Base-by-base conservation (phyloP, 345 rosid genomes). In the Geranium brycei region DNA sequence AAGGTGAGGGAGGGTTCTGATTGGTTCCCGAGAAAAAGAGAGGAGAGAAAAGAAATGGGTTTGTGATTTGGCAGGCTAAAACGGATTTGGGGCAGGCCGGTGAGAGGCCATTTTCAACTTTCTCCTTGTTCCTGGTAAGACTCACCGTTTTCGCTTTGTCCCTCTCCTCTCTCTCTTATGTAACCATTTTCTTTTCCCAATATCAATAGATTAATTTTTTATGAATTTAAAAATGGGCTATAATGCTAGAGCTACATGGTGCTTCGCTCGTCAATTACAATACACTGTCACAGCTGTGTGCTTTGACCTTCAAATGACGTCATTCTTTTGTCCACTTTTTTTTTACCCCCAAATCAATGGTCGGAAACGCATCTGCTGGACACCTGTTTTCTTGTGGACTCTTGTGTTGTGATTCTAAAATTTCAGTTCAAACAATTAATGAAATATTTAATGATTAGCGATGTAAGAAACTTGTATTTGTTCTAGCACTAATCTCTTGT, bases 131-230 rank as follows among this genome's bases (percentile, higher is more conserved):
- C 53, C 53, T 55, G 56, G 66, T 62, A 55, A 51, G 58, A 70
- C 72, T 58, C 78, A 66, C 75, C 76, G 68, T 73, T 77, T 73
- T 73, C 76, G 68, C 71, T 77, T 73, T 75, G 78, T 79, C 75
- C 73, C 72, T 28, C 71, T 30, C 19, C 57, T 17, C n/a, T 38
- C 10, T 11, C 7, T 61, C 7, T 61, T 47, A n/a, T 47, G 53
- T n/a, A 16, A 7, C 35, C 19, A 47, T 47, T 47, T 35, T 7
- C 14, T 47, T 11, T 47, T 47, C 53, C 53, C 13, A 47, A 47
- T 6, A 47, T 47, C 12, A 35, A 3, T 3, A 35, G 10, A 35
- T 35, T 4, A 35, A 35, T 4, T 23, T 23, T 23, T 23, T 23
- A 23, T 23, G 28, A 23, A 23, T 23, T 23, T 23, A 35, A 35